phyloP scores from a whole-genome alignment of 78 protist genomes.

The Dictyostelium capitatum region DNA sequence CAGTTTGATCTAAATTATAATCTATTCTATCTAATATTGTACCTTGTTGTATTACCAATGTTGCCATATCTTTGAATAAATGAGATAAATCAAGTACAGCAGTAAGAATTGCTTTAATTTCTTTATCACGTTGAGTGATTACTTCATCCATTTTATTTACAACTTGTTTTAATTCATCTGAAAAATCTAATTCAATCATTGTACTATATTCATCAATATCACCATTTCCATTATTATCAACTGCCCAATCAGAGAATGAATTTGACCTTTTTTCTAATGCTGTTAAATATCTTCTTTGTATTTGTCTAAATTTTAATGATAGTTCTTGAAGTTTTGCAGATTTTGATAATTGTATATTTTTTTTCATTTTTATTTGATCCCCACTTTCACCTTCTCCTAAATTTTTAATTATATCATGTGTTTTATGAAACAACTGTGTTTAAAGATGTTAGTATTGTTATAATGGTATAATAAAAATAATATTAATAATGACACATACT shows the following conservation, averaged over 20 bases:
- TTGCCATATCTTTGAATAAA: slow-evolving; percentile 33
- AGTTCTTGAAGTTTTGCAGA: slow-evolving; percentile 34
- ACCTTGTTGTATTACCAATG: slow-evolving; percentile 54
- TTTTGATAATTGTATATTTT: slow-evolving; percentile 65
- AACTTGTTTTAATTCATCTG: background rate
- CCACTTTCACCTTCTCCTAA: slow-evolving; percentile 35
- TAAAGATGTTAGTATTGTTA: no score
- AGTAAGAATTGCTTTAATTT: slow-evolving; percentile 28
- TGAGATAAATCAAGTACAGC: slow-evolving; percentile 39
- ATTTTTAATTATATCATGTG: slow-evolving; percentile 48
- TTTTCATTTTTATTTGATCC: slow-evolving; percentile 50
- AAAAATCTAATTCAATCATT: slow-evolving; percentile 1
- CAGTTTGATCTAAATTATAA: slow-evolving; percentile 40
- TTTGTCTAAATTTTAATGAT: slow-evolving; percentile 48
- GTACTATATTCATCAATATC: background rate
- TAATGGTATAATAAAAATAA: background rate
- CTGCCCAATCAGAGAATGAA: background rate
- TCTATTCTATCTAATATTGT: slow-evolving; percentile 61
- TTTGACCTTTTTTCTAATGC: slow-evolving; percentile 40
- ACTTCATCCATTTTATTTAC: slow-evolving; percentile 6
- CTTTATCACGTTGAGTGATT: slow-evolving; percentile 10
- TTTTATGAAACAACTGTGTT: slow-evolving; percentile 23
- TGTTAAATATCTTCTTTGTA: slow-evolving; percentile 62
- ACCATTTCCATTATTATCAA: background rate
- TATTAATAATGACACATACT: background rate